Evolutionary conservation across 257 asterid species (phyloP), one percentile per base, ranked within the genome.

Genomic region (Gentiana macrophylla): DNA sequence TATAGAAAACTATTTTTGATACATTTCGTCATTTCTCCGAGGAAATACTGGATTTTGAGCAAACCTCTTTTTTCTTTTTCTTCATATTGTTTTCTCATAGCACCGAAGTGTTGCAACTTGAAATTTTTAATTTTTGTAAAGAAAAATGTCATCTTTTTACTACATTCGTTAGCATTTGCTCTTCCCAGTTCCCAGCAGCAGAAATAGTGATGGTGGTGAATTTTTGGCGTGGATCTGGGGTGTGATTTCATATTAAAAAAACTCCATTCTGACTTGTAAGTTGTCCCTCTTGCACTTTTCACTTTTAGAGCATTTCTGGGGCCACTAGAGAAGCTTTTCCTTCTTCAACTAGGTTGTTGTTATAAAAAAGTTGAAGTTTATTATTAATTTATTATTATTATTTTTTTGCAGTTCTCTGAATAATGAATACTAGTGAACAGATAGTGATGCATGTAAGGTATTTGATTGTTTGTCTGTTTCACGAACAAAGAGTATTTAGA

Each of bases 1-100:
- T 5, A 36, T 9, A 24, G 34, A 51, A 43, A 47, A 34, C 60
- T 61, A 32, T n/a, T 74, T 66, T 59, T 48, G 57, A 64, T 13
- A 36, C 47, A 32, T 43, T 32, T 52, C 33, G 52, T 49, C 48
- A 35, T 45, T 12, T 46, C 52, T 53, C 32, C 15, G 12, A 50
- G 63, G 32, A 50, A 51, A 54, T 34, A 33, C 37, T 15, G 48
- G 48, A 35, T 8, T 47, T 53, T 61, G 43, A 15, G 32, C 24
- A 53, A 9, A 1, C 44, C 44, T 7, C 12, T 10, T 24, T 24
- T 24, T 24, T 49, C 12, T 8, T 24, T 12, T n/a, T n/a, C n/a
- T 12, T 13, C 13, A 45, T 12, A n/a, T 15, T 41, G 32, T 37
- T 57, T 43, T 32, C 12, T 43, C 24, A 1, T 9, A 32, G 15